These are phyloP conservation scores for Salix dunnii DNA, from an alignment of 345 rosid species.

Conservation along the genomic window DNA sequence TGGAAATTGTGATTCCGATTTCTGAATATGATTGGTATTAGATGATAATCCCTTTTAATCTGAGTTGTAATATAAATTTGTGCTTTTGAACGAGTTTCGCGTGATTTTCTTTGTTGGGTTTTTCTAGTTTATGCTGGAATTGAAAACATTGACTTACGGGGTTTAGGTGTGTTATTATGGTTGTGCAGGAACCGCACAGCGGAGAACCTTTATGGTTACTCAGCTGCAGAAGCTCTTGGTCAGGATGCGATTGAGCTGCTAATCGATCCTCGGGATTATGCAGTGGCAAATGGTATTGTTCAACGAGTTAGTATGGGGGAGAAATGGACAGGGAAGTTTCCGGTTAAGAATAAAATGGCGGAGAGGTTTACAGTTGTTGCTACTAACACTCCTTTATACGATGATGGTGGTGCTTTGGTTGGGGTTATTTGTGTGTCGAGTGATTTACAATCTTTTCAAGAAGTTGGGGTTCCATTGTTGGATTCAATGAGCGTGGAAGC, in stretches of 20 bases:
- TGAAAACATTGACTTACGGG: background rate
- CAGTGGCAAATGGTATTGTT: conserved; percentile 48
- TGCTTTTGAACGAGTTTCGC: background rate
- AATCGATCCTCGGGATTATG: conserved; percentile 56
- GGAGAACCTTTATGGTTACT: conserved; percentile 76
- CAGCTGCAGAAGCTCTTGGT: conserved; percentile 76
- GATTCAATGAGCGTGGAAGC: conserved; percentile 38
- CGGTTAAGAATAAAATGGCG: conserved; percentile 70
- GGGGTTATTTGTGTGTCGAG: conserved; percentile 77
- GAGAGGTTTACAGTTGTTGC: conserved; percentile 56
- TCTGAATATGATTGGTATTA: background rate
- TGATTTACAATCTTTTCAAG: conserved; percentile 53
- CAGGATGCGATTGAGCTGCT: conserved; percentile 64
- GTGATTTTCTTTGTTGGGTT: background rate
- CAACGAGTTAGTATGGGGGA: conserved; percentile 57
- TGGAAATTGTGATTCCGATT: background rate
- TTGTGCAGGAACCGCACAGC: conserved; percentile 81
- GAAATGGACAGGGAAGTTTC: conserved; percentile 91
- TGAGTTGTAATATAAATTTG: background rate
- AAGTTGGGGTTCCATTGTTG: conserved; percentile 27
- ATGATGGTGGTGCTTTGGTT: conserved; percentile 63
- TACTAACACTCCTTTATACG: conserved; percentile 72
- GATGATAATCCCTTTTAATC: background rate
- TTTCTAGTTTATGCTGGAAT: background rate
- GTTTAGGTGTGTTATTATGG: conserved; percentile 4